These are phyloP conservation scores for Penicillium oxalicum DNA, from an alignment of 2,329 filamentous ascomycete species.

Conservation along the genomic window DNA sequence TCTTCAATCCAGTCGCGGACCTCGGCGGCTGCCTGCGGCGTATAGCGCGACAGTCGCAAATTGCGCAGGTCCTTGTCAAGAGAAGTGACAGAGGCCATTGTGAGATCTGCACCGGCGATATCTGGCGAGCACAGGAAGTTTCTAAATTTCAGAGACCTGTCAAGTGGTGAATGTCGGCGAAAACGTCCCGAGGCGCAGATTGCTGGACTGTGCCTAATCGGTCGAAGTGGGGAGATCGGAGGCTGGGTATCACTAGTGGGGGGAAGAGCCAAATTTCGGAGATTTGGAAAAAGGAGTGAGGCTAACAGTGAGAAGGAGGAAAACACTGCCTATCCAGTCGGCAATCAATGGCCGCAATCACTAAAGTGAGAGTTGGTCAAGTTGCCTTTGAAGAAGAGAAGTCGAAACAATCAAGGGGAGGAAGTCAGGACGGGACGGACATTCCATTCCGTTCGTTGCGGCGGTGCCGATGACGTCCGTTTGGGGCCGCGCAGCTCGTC, in stretches of 20 bases:
- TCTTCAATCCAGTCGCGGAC: slow-evolving; percentile 80
- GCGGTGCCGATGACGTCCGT: slow-evolving; percentile 24
- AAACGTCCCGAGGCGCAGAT: slow-evolving; percentile 15
- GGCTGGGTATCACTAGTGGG: slow-evolving; percentile 14
- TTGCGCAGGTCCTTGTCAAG: slow-evolving; percentile 93
- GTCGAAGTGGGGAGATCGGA: slow-evolving; percentile 11
- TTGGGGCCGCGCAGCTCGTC: no score
- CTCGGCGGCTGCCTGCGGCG: slow-evolving; percentile 81
- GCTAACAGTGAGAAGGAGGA: no score
- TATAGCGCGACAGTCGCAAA: slow-evolving; percentile 88
- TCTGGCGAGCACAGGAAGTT: background rate
- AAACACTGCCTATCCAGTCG: no score
- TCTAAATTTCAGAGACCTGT: background rate
- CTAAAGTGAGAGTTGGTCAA: background rate
- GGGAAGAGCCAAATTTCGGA: background rate
- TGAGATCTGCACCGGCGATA: slow-evolving; percentile 8
- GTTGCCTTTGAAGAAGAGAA: background rate
- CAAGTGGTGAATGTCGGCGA: background rate
- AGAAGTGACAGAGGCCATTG: slow-evolving; percentile 88
- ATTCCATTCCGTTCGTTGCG: slow-evolving; percentile 8
- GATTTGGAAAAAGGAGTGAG: no score
- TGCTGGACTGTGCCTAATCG: slow-evolving; percentile 15
- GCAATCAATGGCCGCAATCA: no score
- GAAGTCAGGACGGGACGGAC: slow-evolving; percentile 17
- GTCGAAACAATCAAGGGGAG: slow-evolving; percentile 4